Evolutionary conservation across 805 yeast genomes (phyloP).

Genomic region (Pichia phayaonensis): DNA sequence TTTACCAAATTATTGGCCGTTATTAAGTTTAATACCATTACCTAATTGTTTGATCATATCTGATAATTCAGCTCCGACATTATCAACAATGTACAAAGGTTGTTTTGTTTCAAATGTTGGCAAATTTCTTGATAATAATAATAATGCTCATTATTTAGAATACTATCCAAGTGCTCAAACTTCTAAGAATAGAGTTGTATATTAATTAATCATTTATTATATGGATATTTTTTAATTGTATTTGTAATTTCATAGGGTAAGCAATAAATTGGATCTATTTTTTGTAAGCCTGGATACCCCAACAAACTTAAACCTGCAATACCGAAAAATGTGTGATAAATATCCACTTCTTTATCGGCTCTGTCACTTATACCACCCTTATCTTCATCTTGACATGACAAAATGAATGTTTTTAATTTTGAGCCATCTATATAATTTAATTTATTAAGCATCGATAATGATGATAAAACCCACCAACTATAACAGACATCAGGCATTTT

Average conservation of each 20-base stretch:
- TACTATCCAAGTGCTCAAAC: slow-evolving; percentile 55
- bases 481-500: slow-evolving; percentile 97
- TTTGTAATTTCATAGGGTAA: slow-evolving; percentile 50
- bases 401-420: slow-evolving; percentile 57
- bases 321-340: slow-evolving; percentile 88
- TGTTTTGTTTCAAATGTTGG: slow-evolving; percentile 76
- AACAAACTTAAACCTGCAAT: slow-evolving; percentile 79
- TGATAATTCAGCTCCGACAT: slow-evolving; percentile 65
- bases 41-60: slow-evolving; percentile 61
- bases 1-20: slow-evolving; percentile 61
- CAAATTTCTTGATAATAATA: slow-evolving; percentile 33
- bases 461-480: slow-evolving; percentile 93
- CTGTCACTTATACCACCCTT: slow-evolving; percentile 92
- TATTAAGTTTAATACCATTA: slow-evolving; percentile 65
- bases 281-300: slow-evolving; percentile 49
- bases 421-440: slow-evolving; percentile 71
- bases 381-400: slow-evolving; percentile 66
- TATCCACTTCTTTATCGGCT: slow-evolving; percentile 85
- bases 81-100: slow-evolving; percentile 73
- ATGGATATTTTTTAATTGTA: slow-evolving; percentile 26
- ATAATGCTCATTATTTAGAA: slow-evolving; percentile 61
- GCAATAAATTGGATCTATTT: slow-evolving; percentile 82
- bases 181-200: slow-evolving; percentile 40
- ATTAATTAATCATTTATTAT: slow-evolving; percentile 6
- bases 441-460: slow-evolving; percentile 57